A percentile compares a stretch with the other conserved stretches of the same genome.
These are phyloP conservation scores for Ensete ventricosum DNA, from an alignment of 176 grass and related monocot genomes.

Conservation along the genomic window DNA sequence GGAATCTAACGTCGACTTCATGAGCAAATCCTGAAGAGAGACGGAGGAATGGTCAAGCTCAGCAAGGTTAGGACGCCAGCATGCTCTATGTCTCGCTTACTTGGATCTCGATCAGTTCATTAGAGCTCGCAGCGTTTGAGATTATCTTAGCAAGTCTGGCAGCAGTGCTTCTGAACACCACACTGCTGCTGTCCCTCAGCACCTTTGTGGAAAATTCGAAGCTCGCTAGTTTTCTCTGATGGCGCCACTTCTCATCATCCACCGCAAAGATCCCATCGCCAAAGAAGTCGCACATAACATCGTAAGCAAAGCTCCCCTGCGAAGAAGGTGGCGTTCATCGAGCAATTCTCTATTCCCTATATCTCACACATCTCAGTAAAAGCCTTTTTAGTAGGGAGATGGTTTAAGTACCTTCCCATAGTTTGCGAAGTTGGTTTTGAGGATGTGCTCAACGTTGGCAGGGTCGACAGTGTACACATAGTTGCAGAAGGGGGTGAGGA, in stretches of 20 bases:
- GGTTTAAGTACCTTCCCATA: not conserved
- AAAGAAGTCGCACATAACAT: too few species aligned
- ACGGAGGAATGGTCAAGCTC: not conserved
- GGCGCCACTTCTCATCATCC: not conserved
- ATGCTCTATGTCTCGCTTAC: not conserved
- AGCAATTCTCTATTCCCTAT: not conserved
- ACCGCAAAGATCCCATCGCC: not conserved
- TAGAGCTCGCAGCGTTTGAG: not conserved
- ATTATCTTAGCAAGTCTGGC: not conserved
- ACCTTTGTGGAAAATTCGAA: conserved; percentile 14
- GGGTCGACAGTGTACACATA: not conserved
- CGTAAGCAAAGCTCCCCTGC: not conserved
- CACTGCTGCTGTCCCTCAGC: conserved; percentile 5
- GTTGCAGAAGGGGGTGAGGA: not conserved
- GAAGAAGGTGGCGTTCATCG: not conserved
- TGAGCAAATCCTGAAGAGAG: not conserved
- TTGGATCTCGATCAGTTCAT: not conserved
- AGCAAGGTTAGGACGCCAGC: not conserved
- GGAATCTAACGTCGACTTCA: conserved; percentile 12
- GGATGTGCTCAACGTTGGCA: conserved; percentile 1
- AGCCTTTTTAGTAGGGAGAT: not conserved
- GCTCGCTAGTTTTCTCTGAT: conserved; percentile 5
- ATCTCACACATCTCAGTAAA: not conserved
- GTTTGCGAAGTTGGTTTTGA: not conserved
- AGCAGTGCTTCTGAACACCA: conserved; percentile 4